These are phyloP conservation scores for Rhododendron molle DNA, from an alignment of 148 eudicot species.

Conservation along the genomic window DNA sequence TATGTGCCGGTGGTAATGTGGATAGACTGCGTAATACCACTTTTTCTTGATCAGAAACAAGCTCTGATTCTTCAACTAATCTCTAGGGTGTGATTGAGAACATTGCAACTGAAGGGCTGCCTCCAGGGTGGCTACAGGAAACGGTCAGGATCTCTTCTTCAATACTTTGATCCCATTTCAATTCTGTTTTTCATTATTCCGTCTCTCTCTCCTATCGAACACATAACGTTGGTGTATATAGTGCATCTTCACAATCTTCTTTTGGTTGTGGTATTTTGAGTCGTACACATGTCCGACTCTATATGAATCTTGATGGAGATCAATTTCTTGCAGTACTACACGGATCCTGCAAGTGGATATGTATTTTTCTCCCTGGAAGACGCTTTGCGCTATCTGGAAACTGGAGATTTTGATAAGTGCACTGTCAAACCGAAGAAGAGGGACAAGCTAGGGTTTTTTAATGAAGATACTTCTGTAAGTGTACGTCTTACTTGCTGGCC, in stretches of 20 bases:
- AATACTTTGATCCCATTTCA: neutral
- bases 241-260: neutral
- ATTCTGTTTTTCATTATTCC: neutral
- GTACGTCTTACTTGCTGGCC: neutral
- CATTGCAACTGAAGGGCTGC: constrained; percentile 43
- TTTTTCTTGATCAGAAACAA: neutral
- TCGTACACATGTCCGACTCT: neutral
- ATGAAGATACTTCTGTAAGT: neutral
- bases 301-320: neutral
- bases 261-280: neutral
- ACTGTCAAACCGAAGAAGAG: neutral
- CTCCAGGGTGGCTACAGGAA: constrained; percentile 75
- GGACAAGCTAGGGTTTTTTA: neutral
- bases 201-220: neutral
- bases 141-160: constrained; percentile 30
- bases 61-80: neutral
- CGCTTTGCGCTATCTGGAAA: neutral
- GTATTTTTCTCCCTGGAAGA: neutral
- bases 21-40: neutral
- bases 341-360: neutral
- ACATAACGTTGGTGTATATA: neutral
- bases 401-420: neutral
- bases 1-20: neutral
- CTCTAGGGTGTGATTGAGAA: constrained; percentile 39
- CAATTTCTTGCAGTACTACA: neutral